Evolutionary conservation across 2,329 filamentous ascomycete species (phyloP).

Genomic region (Cryphonectria parasitica): DNA sequence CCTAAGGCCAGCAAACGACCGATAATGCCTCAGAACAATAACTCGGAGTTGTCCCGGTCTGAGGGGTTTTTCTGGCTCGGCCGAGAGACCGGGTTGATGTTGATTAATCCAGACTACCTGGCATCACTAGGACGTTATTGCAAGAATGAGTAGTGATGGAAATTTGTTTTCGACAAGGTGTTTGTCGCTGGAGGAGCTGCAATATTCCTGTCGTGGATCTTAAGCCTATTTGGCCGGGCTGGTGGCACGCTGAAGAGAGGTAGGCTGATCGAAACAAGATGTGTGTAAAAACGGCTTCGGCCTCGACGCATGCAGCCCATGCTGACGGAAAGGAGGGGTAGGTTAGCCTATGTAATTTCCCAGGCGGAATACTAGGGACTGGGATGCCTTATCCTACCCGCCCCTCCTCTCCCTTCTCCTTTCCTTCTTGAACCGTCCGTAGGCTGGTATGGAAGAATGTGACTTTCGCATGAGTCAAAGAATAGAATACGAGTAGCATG

Average conservation of each 20-base stretch:
- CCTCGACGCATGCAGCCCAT: not conserved
- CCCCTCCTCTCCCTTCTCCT: too few relatives aligned
- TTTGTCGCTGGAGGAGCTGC: not conserved
- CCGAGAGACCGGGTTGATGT: not conserved
- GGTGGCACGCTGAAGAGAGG: slow-evolving; percentile 11
- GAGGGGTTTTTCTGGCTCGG: not conserved
- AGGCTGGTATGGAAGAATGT: not conserved
- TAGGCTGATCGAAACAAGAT: not conserved
- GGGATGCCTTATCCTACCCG: too few relatives aligned
- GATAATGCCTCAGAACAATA: not conserved
- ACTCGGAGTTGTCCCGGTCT: not conserved
- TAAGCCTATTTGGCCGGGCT: slow-evolving; percentile 1
- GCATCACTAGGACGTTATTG: not conserved
- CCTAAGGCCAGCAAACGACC: not conserved
- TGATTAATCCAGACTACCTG: not conserved
- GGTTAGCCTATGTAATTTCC: not conserved
- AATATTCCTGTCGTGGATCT: not conserved
- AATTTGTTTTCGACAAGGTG: not conserved
- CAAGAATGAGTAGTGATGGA: not conserved
- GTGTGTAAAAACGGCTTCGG: not conserved
- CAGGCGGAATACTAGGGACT: too few relatives aligned
- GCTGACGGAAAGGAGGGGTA: not conserved
- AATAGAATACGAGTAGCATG: too few relatives aligned
- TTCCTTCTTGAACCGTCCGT: not conserved
- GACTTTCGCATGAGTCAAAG: not conserved